These are phyloP conservation scores for Fusarium stilboides DNA, from an alignment of 2,329 filamentous ascomycete genomes.

Conservation along the genomic window DNA sequence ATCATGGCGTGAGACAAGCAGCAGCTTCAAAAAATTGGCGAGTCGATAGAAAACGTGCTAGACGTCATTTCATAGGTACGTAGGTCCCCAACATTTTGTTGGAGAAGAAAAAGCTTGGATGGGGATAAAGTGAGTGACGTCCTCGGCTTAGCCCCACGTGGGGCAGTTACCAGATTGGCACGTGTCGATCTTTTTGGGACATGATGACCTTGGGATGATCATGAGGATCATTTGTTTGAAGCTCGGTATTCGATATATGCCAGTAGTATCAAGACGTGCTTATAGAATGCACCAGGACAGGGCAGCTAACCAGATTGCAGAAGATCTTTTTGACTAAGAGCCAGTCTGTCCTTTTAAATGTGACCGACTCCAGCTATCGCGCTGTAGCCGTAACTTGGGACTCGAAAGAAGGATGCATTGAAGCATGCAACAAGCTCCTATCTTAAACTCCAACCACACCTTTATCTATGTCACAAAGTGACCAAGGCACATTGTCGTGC, in stretches of 20 bases:
- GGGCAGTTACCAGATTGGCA: conserved; percentile 15
- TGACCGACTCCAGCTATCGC: no score
- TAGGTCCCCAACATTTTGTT: conserved; percentile 43
- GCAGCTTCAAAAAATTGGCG: conserved; percentile 8
- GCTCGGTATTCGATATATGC: background rate
- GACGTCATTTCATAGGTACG: conserved; percentile 34
- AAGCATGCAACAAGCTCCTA: background rate
- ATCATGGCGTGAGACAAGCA: conserved; percentile 33
- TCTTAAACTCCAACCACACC: conserved; percentile 32
- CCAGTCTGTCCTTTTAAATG: no score
- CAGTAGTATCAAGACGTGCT: conserved; percentile 5
- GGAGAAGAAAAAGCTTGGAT: conserved; percentile 42
- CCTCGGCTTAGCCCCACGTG: conserved; percentile 37
- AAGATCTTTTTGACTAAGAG: background rate
- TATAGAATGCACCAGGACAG: background rate
- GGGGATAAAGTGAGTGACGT: conserved; percentile 33
- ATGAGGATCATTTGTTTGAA: conserved; percentile 18
- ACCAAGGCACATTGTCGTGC: conserved; percentile 12
- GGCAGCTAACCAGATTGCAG: background rate
- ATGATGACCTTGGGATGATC: conserved; percentile 28
- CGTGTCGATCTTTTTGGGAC: conserved; percentile 22
- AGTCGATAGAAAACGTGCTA: background rate
- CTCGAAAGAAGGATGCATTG: background rate
- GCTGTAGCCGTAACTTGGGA: background rate
- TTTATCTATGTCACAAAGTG: conserved; percentile 23